These are phyloP conservation scores for Backusella liffmaniae DNA, from an alignment of 192 early-diverging fungal species.

Conservation along the genomic window DNA sequence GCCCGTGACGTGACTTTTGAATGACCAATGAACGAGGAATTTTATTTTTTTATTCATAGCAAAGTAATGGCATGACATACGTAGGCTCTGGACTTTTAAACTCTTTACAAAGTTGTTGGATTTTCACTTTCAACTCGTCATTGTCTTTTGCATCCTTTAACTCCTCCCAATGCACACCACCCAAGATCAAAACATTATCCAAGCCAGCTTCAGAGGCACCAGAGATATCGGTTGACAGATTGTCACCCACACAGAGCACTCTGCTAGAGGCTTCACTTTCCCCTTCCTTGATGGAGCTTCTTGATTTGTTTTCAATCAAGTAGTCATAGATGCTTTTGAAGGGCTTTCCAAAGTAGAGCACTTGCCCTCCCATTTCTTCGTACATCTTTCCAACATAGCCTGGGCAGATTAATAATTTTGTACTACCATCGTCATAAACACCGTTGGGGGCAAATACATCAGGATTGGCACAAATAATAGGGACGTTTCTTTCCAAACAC, in stretches of 20 bases:
- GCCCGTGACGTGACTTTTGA: neutral
- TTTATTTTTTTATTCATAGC: neutral
- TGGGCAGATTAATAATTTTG: conserved; percentile 17
- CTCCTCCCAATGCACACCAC: conserved; percentile 23
- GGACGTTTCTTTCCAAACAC: conserved; percentile 4
- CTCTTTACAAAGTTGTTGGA: conserved; percentile 13
- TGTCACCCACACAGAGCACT: conserved; percentile 30
- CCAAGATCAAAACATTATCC: conserved; percentile 27
- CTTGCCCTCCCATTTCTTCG: conserved; percentile 25
- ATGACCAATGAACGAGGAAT: neutral
- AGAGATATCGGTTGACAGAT: conserved; percentile 25
- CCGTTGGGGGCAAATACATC: conserved; percentile 34
- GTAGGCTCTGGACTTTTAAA: conserved; percentile 21
- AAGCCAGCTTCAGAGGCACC: conserved; percentile 26
- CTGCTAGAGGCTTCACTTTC: neutral
- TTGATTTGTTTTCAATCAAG: conserved; percentile 9
- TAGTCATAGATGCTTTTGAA: conserved; percentile 28
- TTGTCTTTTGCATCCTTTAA: conserved; percentile 14
- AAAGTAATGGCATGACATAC: conserved; percentile 22
- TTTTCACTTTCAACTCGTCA: conserved; percentile 6
- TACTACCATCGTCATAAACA: conserved; percentile 13
- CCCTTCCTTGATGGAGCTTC: neutral
- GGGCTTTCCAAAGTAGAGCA: conserved; percentile 37
- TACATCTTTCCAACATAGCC: conserved; percentile 31
- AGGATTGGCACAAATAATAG: conserved; percentile 34